Evolutionary conservation across 2,329 filamentous ascomycete genomes (phyloP), one percentile per base, ranked within the genome.

Genomic region (Xylariaceae sp.): DNA sequence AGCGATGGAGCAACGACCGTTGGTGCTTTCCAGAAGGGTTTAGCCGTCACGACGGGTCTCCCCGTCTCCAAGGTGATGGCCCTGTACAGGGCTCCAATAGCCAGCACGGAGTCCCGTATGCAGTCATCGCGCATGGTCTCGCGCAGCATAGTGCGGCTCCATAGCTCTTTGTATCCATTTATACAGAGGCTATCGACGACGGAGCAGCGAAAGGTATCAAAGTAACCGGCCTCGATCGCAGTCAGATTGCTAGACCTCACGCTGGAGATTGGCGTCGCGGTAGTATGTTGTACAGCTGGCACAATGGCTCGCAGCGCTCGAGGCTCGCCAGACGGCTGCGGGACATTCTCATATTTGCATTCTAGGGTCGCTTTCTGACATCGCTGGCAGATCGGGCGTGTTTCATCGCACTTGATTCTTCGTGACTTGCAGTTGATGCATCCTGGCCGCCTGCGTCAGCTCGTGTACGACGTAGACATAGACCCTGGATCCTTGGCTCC

Each of bases 361-460:
- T 29, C 28, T 13, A 50, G 37, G 32, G 38, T 33, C 24, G 39
- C 34, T 33, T 44, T 49, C 37, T 39, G 35, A 28, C 49, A 51
- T 18, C 47, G 49, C 16, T 17, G 17, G 24, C 49, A 51, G 17
- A 31, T 19, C 4, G 49, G 47, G n/a, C 43, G 42, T 3, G 31
- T 39, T 38, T 51, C 49, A 15, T 47, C 49, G 38, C 49, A 51
- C 32, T 51, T 51, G 18, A 51, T 38, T 19, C 47, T 45, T 28
- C 49, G 44, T 18, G 42, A 34, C 36, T 51, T 51, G 39, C 49
- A 51, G 17, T 43, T 46, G 22, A 38, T n/a, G 17, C 48, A 50
- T 6, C 48, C 48, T 50, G 35, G 19, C 12, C 16, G 12, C 32
- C 13, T 3, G 32, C 32, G 16, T 34, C 19, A 34, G 32, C 32